Conservation (phyloP, 148 eudicot species). For the Silene conica region DNA sequence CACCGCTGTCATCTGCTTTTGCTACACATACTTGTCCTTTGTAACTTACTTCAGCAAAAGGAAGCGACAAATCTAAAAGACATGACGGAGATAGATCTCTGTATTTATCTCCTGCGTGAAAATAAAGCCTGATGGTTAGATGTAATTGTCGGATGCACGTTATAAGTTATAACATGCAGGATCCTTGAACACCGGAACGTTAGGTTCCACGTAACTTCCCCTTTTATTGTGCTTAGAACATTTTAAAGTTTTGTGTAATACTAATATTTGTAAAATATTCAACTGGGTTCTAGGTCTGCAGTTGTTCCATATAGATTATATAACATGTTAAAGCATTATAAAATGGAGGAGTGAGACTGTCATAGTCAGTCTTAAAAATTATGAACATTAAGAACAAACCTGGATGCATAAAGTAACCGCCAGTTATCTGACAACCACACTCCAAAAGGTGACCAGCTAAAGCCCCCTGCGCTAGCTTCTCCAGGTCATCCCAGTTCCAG, state of each 20-base stretch:
- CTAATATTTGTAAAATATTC: too few species aligned
- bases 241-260: too few species aligned
- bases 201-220: too few species aligned
- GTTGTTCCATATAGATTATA: neutral
- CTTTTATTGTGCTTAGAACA: too few species aligned
- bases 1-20: conserved; percentile 81
- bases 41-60: conserved; percentile 72
- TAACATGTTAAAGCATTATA: neutral
- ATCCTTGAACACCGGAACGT: too few species aligned
- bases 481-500: conserved; percentile 88
- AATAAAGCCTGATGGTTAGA: conserved; percentile 1
- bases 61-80: conserved; percentile 78
- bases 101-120: conserved; percentile 61
- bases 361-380: neutral
- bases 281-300: too few species aligned
- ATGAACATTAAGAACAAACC: conserved; percentile 30
- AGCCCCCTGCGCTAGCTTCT: conserved; percentile 77
- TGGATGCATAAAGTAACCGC: conserved; percentile 98
- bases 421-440: conserved; percentile 98
- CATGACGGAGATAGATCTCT: conserved; percentile 58
- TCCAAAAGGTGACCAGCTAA: conserved; percentile 95
- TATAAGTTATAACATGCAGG: too few species aligned
- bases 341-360: neutral
- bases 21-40: conserved; percentile 73
- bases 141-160: too few species aligned